Evolutionary conservation across 129 eudicot genomes (phyloP), one percentile per base, ranked within the genome.

Genomic region (Flaveria linearis): DNA sequence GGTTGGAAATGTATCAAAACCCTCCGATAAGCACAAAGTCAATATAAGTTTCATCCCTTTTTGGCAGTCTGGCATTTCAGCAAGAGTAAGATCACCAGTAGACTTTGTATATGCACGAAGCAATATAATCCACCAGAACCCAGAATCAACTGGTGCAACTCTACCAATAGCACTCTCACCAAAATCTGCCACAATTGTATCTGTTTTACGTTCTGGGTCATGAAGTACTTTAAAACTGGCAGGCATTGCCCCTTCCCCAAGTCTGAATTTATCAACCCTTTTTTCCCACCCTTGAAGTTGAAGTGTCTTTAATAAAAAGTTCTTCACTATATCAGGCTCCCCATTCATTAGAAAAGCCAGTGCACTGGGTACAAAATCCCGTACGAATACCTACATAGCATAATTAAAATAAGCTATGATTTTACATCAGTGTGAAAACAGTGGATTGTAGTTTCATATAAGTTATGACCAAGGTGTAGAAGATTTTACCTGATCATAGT

Each of bases 121-220:
- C 77, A 94, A 87, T 82, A 94, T 91, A 68, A 94, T 94, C 99
- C 99, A 94, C 99, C 99, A 94, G 85, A 94, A 94, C 9, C 99
- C 99, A 17, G 99, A 94, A 72, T 94, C 99, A 78, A 94, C 96
- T 7, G 99, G 99, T 23, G 99, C 99, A 36, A 94, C 99, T 81
- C 99, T 85, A 76, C 99, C 99, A 30, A 94, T 94, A 52, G 99
- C 99, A 72, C 97, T 94, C 82, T 91, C 99, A 72, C 99, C 99
- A 73, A 91, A 94, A 86, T 94, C 99, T 1, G 99, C 99, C 11
- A 94, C 86, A 65, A 94, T 85, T 16, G 93, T 91, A 78, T 94
- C 99, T 11, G 96, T 89, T 71, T 94, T 94, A 17, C 99, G 89
- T 74, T 72, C 89, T 17, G 99, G 92, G 49, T 94, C 91, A 80